Evolutionary conservation across 176 grass and related monocot species (phyloP).

Genomic region (Oryza brachyantha): DNA sequence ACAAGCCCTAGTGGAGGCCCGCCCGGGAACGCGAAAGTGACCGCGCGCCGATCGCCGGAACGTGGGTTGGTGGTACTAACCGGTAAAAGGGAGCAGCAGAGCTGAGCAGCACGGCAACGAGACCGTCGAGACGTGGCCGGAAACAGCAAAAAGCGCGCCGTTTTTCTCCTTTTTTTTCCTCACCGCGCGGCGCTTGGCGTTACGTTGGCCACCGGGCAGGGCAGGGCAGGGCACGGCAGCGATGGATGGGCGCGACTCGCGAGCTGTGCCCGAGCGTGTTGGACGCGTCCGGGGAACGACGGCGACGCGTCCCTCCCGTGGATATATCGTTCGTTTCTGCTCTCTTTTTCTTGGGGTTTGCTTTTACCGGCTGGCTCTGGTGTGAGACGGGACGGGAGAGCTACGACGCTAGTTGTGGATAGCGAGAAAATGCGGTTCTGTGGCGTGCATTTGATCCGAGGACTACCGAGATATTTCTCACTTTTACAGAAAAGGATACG

Average conservation of each 20-base stretch:
- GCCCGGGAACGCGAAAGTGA: slow-evolving; percentile 24
- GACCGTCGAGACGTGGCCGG: background rate
- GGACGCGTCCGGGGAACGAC: slow-evolving; percentile 10
- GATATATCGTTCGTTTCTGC: background rate
- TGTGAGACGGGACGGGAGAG: no score
- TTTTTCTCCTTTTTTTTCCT: background rate
- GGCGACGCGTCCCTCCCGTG: background rate
- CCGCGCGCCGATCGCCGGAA: background rate
- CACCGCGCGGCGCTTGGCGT: background rate
- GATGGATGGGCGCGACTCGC: no score
- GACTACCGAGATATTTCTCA: background rate
- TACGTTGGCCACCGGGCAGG: no score
- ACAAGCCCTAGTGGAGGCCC: background rate
- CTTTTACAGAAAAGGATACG: background rate
- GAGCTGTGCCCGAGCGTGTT: background rate
- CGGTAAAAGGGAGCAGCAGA: background rate
- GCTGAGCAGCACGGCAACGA: background rate
- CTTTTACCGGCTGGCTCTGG: no score
- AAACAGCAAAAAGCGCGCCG: background rate
- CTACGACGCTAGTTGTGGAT: background rate
- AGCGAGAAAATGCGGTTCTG: background rate
- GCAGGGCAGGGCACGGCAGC: no score
- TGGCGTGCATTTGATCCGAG: background rate
- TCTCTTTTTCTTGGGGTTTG: background rate
- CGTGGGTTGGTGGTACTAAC: no score